Percentiles rank a stretch among this genome's conserved stretches.
Evolutionary conservation across 2,329 filamentous ascomycete species (phyloP).

Genomic region (Dryadomyces quercivorus): DNA sequence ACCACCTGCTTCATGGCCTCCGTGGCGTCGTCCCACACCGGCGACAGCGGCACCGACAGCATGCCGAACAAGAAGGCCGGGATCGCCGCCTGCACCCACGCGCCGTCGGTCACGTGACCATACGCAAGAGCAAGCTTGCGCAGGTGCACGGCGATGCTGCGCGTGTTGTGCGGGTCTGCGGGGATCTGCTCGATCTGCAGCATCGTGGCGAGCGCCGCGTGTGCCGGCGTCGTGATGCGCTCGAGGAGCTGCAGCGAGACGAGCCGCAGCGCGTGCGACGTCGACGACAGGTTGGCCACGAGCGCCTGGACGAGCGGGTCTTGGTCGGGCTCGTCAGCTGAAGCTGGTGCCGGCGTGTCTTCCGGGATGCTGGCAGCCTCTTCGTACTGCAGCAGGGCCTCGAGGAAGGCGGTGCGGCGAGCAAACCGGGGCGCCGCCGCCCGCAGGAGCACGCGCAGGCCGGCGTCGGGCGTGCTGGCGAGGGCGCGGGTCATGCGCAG

Average conservation of each 20-base stretch:
- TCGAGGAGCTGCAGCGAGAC: conserved; percentile 60
- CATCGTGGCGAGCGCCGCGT: conserved; percentile 48
- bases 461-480: conserved; percentile 43
- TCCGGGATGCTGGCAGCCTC: conserved; percentile 14
- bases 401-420: conserved; percentile 52
- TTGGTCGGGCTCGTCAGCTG: conserved; percentile 26
- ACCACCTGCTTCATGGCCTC: conserved; percentile 64
- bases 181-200: conserved; percentile 70
- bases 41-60: conserved; percentile 72
- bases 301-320: conserved; percentile 51
- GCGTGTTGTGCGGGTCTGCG: conserved; percentile 61
- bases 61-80: conserved; percentile 81
- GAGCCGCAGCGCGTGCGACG: conserved; percentile 63
- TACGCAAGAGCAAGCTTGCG: conserved; percentile 63
- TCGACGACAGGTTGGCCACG: conserved; percentile 60
- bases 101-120: conserved; percentile 40
- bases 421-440: conserved; percentile 55
- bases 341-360: conserved; percentile 12
- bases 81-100: conserved; percentile 59
- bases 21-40: conserved; percentile 76
- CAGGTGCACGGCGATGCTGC: conserved; percentile 73
- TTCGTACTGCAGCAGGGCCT: conserved; percentile 48
- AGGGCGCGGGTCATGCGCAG: conserved; percentile 47
- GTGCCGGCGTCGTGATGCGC: conserved; percentile 1
- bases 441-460: conserved; percentile 53